Percentiles rank a stretch among this genome's conserved stretches.
These are phyloP conservation scores for Agaricus sinodeliciosus DNA, from an alignment of 768 basidiomycete genomes.

Conservation along the genomic window DNA sequence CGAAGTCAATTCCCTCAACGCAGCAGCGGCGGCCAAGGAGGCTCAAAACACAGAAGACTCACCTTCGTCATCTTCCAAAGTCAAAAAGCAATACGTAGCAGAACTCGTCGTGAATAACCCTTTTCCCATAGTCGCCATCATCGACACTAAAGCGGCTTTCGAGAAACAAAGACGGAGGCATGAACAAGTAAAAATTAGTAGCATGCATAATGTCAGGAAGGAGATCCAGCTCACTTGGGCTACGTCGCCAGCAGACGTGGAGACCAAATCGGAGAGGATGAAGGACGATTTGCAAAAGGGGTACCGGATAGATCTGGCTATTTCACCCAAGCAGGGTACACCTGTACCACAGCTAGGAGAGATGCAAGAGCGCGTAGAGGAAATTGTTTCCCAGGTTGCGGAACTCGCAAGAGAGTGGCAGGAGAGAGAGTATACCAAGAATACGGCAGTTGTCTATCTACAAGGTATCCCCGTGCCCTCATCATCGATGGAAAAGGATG, in stretches of 20 bases:
- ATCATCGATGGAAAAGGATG: background rate
- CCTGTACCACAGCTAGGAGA: constrained; percentile 29
- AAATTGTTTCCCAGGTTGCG: constrained; percentile 32
- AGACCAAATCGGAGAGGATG: constrained; percentile 59
- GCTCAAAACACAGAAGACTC: background rate
- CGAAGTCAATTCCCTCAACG: constrained; percentile 2
- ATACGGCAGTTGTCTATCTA: constrained; percentile 36
- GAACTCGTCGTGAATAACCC: constrained; percentile 5
- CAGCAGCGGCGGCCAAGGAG: background rate
- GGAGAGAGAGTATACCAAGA: constrained; percentile 29
- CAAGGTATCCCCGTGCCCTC: constrained; percentile 24
- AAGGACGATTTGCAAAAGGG: constrained; percentile 55
- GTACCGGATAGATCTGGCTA: constrained; percentile 46
- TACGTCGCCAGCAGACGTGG: constrained; percentile 49
- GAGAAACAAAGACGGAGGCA: constrained; percentile 30
- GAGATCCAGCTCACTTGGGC: constrained; percentile 73
- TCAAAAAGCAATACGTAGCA: background rate
- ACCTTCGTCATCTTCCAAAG: background rate
- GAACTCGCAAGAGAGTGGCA: constrained; percentile 54
- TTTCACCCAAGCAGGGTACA: constrained; percentile 40
- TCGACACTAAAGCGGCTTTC: constrained; percentile 38
- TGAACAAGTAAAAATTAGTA: constrained; percentile 27
- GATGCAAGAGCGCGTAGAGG: constrained; percentile 37
- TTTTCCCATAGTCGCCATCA: constrained; percentile 54
- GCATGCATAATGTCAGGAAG: constrained; percentile 36